These are phyloP conservation scores for Ampelomyces quisqualis DNA, from an alignment of 2,329 filamentous ascomycete genomes.

Conservation along the genomic window DNA sequence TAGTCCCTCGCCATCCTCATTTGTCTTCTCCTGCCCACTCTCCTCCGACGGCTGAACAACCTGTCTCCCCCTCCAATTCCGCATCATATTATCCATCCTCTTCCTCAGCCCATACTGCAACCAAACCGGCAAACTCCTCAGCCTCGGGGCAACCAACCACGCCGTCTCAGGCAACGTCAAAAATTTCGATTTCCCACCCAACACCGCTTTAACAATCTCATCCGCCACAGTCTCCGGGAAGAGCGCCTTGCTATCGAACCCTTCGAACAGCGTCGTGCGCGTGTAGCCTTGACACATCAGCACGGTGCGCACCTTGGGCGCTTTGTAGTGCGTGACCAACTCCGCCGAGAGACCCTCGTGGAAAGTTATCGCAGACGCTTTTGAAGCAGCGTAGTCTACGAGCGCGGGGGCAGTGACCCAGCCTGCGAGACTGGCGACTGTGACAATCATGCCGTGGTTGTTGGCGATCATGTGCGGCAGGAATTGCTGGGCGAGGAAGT, in stretches of 20 bases:
- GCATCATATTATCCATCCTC: conserved; percentile 39
- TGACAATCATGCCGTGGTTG: conserved; percentile 74
- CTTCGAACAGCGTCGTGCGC: conserved; percentile 61
- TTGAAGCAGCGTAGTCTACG: conserved; percentile 67
- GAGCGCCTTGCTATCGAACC: conserved; percentile 56
- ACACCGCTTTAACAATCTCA: conserved; percentile 60
- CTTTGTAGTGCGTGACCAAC: conserved; percentile 58
- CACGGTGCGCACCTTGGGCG: conserved; percentile 65
- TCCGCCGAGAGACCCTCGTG: conserved; percentile 60
- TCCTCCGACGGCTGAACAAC: conserved; percentile 42
- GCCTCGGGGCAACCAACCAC: conserved; percentile 36
- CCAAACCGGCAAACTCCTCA: conserved; percentile 63
- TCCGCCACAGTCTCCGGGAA: conserved; percentile 65
- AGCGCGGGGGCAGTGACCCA: conserved; percentile 63
- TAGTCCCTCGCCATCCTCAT: conserved; percentile 30
- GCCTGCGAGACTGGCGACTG: conserved; percentile 64
- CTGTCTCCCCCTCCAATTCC: conserved; percentile 40
- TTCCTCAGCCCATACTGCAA: conserved; percentile 57
- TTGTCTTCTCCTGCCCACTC: no score
- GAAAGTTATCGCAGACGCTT: conserved; percentile 66
- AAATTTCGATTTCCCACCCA: conserved; percentile 59
- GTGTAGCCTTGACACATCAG: conserved; percentile 65
- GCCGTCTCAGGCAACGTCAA: conserved; percentile 54
- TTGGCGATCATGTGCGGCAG: conserved; percentile 62
- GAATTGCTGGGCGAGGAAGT: conserved; percentile 66